Conservation (phyloP, 23 red algal genomes). For the Chondrus crispus region DNA sequence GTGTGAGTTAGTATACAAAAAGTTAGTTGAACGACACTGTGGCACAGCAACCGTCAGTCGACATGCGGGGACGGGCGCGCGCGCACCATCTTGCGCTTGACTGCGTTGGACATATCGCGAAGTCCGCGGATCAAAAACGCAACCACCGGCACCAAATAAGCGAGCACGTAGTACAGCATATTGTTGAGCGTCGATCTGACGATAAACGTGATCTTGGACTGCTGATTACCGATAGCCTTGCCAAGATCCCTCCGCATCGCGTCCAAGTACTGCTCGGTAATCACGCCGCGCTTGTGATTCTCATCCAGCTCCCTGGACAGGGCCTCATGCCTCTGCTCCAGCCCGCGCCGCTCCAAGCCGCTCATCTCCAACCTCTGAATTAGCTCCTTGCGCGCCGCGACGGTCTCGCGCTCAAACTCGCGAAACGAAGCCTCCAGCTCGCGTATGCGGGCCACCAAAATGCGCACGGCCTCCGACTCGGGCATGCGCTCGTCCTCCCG, state of each 20-base stretch:
- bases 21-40: no score
- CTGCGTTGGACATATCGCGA: no score
- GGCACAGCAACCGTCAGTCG: no score
- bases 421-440: neutral
- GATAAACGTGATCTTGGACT: neutral
- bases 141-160: constrained; percentile 4
- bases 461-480: neutral
- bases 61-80: no score
- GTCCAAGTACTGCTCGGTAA: constrained; percentile 8
- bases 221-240: neutral
- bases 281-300: neutral
- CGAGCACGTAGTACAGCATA: neutral
- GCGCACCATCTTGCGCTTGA: no score
- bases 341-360: neutral
- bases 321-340: constrained; percentile 15
- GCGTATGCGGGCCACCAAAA: neutral
- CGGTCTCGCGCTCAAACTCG: neutral
- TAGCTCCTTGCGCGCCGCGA: neutral
- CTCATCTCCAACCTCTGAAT: neutral
- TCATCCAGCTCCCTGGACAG: neutral
- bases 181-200: neutral
- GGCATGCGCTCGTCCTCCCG: neutral
- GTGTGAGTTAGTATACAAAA: no score
- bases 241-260: neutral
- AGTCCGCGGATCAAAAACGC: neutral